Base-by-base conservation (phyloP, 2,329 filamentous ascomycete genomes). In the Hyphodiscus sp. region DNA sequence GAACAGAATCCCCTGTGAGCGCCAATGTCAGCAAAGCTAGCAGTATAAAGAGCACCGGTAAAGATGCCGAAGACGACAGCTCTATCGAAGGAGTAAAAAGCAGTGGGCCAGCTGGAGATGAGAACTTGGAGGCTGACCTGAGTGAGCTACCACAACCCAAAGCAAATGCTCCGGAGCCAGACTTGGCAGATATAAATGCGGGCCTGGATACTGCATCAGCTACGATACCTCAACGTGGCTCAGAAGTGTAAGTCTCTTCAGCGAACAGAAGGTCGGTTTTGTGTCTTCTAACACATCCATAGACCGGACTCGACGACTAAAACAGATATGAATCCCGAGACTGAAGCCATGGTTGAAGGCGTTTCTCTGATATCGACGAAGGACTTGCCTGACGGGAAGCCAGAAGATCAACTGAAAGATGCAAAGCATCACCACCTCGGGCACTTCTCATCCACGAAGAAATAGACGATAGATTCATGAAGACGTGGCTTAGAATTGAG, bases 21-120 rank as follows among this genome's bases (percentile, higher is more conserved):
- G 80, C 77, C 1, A 76, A 82, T 51, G 75, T 90, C 16, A 91
- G 87, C 66, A 80, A 83, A 58, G 86, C 88, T 1, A 91, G 83
- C 62, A 92, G 87, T 64, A 70, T 89, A 19, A 75, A 72, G 63
- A 79, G 73, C 19, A 46, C 47, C 7, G 45, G 48, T 20, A 43
- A 42, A 6, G 53, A 59, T 15, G 51, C 59, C 23, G 33, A 26
- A 11, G 62, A 65, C 23, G 45, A 53, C 19, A 58, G 60, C 47
- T 58, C 55, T 3, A 55, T 58, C n/a, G 58, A 63, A 41, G 63
- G 63, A 1, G 58, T 67, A 0, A 66, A 56, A 29, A 44, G 54
- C 19, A 64, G 63, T 47, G 61, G 61, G 13, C 61, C 63, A 1
- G 48, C 46, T 15, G 66, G 62, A 16, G 63, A 65, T 10, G 65